These are phyloP conservation scores for Urostyla sp. DNA, from an alignment of 73 alveolate genomes.

Conservation along the genomic window DNA sequence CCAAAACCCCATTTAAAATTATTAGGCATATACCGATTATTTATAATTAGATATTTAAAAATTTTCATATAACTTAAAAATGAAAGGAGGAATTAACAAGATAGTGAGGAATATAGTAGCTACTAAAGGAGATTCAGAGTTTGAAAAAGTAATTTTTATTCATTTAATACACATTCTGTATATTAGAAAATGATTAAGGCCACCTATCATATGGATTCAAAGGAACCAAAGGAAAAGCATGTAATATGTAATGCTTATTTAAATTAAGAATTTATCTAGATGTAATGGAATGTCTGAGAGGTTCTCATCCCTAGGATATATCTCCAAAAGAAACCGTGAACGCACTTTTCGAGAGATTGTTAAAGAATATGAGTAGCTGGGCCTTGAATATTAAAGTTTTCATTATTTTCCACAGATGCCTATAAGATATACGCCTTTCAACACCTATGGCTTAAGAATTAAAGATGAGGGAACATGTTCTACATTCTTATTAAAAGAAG, in stretches of 20 bases:
- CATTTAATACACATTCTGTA: background rate
- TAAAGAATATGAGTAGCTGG: conserved; percentile 68
- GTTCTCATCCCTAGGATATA: conserved; percentile 45
- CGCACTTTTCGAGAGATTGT: conserved; percentile 47
- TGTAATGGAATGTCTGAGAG: conserved; percentile 62
- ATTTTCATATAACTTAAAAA: background rate
- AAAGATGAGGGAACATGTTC: conserved; percentile 41
- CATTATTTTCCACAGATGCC: conserved; percentile 65
- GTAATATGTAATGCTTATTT: conserved; percentile 47
- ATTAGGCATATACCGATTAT: too few species aligned
- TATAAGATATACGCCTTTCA: conserved; percentile 55
- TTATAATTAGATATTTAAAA: too few species aligned
- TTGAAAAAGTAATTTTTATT: conserved; percentile 63
- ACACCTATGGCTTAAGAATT: conserved; percentile 50
- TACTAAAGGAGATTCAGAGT: conserved; percentile 54
- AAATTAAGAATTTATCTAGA: conserved; percentile 8
- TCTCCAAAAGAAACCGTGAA: conserved; percentile 45
- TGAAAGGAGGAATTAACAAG: conserved; percentile 73
- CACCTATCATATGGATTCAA: conserved; percentile 58
- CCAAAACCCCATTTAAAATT: too few species aligned
- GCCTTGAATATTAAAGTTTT: conserved; percentile 60
- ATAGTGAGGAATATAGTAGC: conserved; percentile 63
- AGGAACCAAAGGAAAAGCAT: conserved; percentile 75
- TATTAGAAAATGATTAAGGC: conserved; percentile 68
- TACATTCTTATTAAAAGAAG: conserved; percentile 63